A percentile compares a stretch with the other conserved stretches of the same genome.
These are phyloP conservation scores for Macrolepiota dolichaula DNA, from an alignment of 768 basidiomycete genomes.

Conservation along the genomic window DNA sequence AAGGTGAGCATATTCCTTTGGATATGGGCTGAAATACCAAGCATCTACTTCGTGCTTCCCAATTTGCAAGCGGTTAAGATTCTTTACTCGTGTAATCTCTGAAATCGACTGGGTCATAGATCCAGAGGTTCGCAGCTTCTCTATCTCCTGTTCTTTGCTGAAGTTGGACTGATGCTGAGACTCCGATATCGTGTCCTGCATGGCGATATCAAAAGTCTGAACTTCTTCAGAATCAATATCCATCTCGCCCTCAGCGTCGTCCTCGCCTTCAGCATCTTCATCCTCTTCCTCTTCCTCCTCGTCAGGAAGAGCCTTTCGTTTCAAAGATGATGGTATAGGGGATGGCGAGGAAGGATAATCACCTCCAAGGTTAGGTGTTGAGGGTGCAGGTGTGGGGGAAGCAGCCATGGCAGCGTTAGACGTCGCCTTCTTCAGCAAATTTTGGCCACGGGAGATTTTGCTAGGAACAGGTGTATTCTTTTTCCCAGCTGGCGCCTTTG, in stretches of 20 bases:
- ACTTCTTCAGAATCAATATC: conserved; percentile 72
- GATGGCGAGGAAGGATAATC: conserved; percentile 52
- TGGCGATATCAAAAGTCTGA: conserved; percentile 63
- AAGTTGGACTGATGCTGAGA: conserved; percentile 58
- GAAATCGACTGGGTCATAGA: conserved; percentile 99
- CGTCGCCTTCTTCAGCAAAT: conserved; percentile 66
- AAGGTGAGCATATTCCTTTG: conserved; percentile 95
- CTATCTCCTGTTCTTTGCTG: conserved; percentile 98
- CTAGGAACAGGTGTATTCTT: conserved; percentile 50
- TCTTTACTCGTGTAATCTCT: conserved; percentile 97
- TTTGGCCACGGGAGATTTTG: conserved; percentile 47
- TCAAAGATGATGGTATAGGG: conserved; percentile 50
- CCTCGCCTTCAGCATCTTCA: conserved; percentile 52
- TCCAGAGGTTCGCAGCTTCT: conserved; percentile 94
- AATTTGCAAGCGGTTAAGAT: conserved; percentile 94
- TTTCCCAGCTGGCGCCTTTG: conserved; percentile 55
- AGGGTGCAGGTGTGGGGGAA: conserved; percentile 59
- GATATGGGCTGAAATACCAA: conserved; percentile 99
- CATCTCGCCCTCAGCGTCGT: conserved; percentile 66
- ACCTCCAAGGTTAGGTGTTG: conserved; percentile 42
- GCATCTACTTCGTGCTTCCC: conserved; percentile 96
- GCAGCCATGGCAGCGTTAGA: conserved; percentile 58
- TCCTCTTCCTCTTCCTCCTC: conserved; percentile 64
- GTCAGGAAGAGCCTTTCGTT: conserved; percentile 66
- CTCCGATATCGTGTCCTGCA: conserved; percentile 48